Base-by-base conservation (phyloP, 768 basidiomycete species). In the Tylopilus plumbeoviolaceoides region DNA sequence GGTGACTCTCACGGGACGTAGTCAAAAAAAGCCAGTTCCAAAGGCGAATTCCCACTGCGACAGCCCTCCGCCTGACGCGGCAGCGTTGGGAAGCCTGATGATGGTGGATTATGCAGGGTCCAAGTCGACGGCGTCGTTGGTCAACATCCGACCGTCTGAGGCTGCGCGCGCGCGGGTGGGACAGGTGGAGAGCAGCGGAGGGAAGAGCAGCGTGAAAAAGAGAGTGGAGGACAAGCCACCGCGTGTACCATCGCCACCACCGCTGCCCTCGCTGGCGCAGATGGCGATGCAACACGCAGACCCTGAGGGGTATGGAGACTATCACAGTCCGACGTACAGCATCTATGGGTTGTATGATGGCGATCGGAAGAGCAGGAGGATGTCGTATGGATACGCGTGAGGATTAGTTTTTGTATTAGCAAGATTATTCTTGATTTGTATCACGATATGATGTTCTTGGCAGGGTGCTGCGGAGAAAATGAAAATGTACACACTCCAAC, bases 291-390 rank as follows among this genome's bases (percentile, higher is more conserved):
- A 80, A 42, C 84, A 86, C 55, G 67, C 72, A 2, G 80, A 86
- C 51, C 78, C 80, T 5, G 79, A 83, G 48, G 82, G 76, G 4
- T 87, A 79, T 67, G 78, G 73, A 7, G 80, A 80, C 44, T 90
- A 91, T 55, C 75, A 82, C 55, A 89, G 89, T 61, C 87, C 89
- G 17, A 91, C 89, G 6, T 91, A 91, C 59, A 91, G 89, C 64
- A 80, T 91, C 50, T 91, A 86, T 62, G 85, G 85, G 38, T 59
- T 89, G 58, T 90, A 90, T 62, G 84, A 81, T 48, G 74, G 70
- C 25, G 83, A 83, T 41, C 71, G 81, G 58, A 87, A 80, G 70
- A 83, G 82, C 47, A 59, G 70, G 15, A 59, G 55, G 3, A 42
- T 55, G 18, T 69, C 62, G 17, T 66, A 59, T 25, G 69, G 63